Evolutionary conservation across 345 rosid genomes (phyloP), one percentile per base, ranked within the genome.

Genomic region (Ailanthus altissimus): DNA sequence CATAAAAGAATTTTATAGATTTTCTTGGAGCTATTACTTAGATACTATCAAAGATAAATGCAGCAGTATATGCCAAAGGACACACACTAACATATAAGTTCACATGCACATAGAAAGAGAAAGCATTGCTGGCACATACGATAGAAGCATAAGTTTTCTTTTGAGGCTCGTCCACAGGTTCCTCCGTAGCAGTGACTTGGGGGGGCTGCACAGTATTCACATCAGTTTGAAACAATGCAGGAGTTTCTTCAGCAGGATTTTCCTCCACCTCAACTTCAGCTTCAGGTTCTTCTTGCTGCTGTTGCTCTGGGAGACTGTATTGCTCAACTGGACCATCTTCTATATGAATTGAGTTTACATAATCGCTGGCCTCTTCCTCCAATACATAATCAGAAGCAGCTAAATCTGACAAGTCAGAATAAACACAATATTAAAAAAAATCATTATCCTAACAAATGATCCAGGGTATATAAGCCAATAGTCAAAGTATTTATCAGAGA

Each of bases 131-230:
- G 42, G 78, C 16, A 71, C 99, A 71, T 90, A 96, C 99, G 67
- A 96, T 92, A 45, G 97, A 89, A 66, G 99, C 99, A 51, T 89
- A 96, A 47, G 97, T 96, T 86, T 84, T 92, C 88, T 83, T 91
- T 15, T 78, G 74, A 60, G 86, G 86, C 76, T 96, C 98, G 81
- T 79, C 96, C 42, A 65, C 83, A 13, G 91, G 86, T 85, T 92
- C 97, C 76, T 91, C 97, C 26, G 67, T 68, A 25, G 84, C 82
- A 60, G 82, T 78, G 75, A 88, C 81, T 12, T 83, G 83, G 18
- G 83, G 62, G 50, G 89, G 88, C 60, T 87, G 92, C 75, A 87
- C 83, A 10, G 80, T 80, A 64, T 84, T 84, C 61, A 86, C 84
- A 64, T 76, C 75, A 65, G 77, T 82, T 78, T 85, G 90, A 65